Base-by-base conservation (phyloP, 2,329 filamentous ascomycete genomes). In the Cryphonectria radicalis region DNA sequence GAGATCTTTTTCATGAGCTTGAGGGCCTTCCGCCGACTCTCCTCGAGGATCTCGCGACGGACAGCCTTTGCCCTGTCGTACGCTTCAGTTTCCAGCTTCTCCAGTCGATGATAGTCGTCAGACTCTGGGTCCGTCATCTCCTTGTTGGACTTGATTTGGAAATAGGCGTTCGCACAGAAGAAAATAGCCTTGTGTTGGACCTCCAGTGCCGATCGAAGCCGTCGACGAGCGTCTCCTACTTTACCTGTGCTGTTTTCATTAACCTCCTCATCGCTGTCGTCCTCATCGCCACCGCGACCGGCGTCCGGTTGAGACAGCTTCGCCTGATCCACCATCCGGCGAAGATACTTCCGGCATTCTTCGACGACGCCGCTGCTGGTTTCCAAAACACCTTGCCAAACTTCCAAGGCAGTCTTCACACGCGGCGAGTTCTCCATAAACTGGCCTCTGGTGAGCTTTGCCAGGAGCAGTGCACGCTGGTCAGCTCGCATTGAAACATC, bases 91-190 rank as follows among this genome's bases (percentile, higher is more conserved):
- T 98, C 95, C 8, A 89, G 82, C 74, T 87, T 88, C 76, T 97
- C 93, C 3, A 95, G 82, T 0, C 81, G 80, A 67, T 85, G 82
- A 76, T 91, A 94, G 22, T 91, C 87, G 0, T 90, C 89, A 0
- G 92, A 93, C 6, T 90, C 89, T 0, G 91, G 89, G 32, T 83
- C 78, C 0, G 91, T 94, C 75, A 91, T 82, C 1, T 88, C 84
- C 62, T 87, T 80, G 70, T 95, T 89, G 0, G 89, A 88, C 77
- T 95, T 96, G 73, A 97, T 92, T 77, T 97, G 93, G 77, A 90
- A 98, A 75, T 91, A 91, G 0, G 91, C 92, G 75, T 94, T 97
- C 19, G 91, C 94, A 37, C 91, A 91, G 77, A 97, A 97, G 81
- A 98, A 98, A 0, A 89, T 86, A 42, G 92, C 93, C 74, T 91